phyloP scores from a whole-genome alignment of 305 asterid genomes.

The Solanum chacoense region DNA sequence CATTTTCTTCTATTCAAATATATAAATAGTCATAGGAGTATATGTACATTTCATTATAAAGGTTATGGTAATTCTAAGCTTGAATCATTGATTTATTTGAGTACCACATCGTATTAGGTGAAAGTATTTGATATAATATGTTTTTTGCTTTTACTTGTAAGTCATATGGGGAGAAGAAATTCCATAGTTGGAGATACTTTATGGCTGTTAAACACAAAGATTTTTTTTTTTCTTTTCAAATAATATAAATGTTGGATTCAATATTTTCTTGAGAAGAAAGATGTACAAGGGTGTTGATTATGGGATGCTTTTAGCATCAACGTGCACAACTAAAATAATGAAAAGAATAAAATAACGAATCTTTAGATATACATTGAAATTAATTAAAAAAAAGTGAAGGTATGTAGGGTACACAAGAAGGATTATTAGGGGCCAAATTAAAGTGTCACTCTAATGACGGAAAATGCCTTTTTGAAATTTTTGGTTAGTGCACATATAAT shows the following conservation, averaged over 20 bases:
- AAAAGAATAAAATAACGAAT: not conserved
- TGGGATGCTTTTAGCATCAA: constrained; percentile 6
- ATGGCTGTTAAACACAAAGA: not conserved
- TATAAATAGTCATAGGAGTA: not conserved
- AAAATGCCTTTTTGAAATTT: constrained; percentile 1
- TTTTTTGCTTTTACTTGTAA: not conserved
- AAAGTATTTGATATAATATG: not conserved
- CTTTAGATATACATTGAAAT: not conserved
- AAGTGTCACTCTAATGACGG: not conserved
- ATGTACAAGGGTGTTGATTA: not conserved
- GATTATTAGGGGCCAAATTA: not conserved
- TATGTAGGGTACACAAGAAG: not conserved
- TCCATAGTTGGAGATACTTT: not conserved
- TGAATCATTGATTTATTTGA: not conserved
- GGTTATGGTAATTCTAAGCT: not conserved
- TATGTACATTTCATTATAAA: not conserved
- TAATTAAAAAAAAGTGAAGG: not conserved
- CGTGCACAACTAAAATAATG: constrained; percentile 9
- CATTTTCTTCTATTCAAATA: not conserved
- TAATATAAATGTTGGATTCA: not conserved
- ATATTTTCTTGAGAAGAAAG: not conserved
- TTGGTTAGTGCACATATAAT: not conserved
- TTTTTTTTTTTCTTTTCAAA: not conserved
- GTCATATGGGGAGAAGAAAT: not conserved
- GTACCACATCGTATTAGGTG: not conserved